Evolutionary conservation across 2,329 filamentous ascomycete species (phyloP), one percentile per base, ranked within the genome.

Genomic region (Aspergillus carbonarius): DNA sequence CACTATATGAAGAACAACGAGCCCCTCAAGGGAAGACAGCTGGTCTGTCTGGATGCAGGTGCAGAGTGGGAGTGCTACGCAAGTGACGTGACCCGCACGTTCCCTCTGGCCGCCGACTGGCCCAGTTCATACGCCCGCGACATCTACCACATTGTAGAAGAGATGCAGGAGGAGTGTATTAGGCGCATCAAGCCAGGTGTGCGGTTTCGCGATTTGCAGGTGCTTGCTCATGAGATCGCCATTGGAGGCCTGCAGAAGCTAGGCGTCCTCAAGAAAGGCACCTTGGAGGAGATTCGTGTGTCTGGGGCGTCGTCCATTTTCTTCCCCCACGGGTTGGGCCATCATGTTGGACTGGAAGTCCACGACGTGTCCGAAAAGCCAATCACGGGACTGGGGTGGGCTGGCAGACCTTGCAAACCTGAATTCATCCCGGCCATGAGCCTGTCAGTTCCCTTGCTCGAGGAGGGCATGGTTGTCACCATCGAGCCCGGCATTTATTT

Each of bases 1-100:
- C 93, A 97, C 77, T 97, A 97, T 68, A 85, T 92, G 23, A 85
- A 88, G 70, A 96, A 96, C 73, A 82, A 92, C 64, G 82, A 88
- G 69, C 82, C 87, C 0, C 78, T 93, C 35, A 76, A 78, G 0
- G 86, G 85, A 44, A 92, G 93, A 77, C 85, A 91, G 55, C 88
- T 96, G 67, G 77, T 97, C 54, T 83, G 96, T 58, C 78, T 97
- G 18, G 93, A 98, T 70, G 93, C 92, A 3, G 93, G 92, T 20
- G 88, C 83, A 30, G 90, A 92, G 74, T 91, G 85, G 82, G 74
- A 84, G 55, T 89, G 87, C 74, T 92, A 93, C 68, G 88, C 88
- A 35, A 83, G 88, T 32, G 85, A 88, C 63, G 82, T 93, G 79
- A 97, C 93, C 1, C 85, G 93, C 52, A 93, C 91, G 0, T 96